Conservation (phyloP, 2,329 filamentous ascomycete species). For the Hortaea sp. region DNA sequence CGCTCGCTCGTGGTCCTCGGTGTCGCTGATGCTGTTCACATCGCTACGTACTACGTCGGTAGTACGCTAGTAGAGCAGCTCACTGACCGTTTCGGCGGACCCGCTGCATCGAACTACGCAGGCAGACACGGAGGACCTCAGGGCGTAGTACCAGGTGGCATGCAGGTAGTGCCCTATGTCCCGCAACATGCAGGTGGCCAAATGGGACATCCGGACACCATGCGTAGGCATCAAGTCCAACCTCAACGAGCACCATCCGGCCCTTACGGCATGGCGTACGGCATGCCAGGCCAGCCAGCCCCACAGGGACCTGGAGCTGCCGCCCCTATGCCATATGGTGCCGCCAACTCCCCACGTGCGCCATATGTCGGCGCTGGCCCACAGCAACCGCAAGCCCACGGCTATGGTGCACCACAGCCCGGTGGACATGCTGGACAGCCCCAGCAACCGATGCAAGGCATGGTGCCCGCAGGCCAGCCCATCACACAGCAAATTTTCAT, state of each 20-base stretch:
- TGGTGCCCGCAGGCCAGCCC: slow-evolving; percentile 64
- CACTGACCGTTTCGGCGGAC: slow-evolving; percentile 90
- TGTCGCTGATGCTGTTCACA: slow-evolving; percentile 95
- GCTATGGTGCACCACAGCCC: slow-evolving; percentile 46
- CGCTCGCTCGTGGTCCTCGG: slow-evolving; percentile 96
- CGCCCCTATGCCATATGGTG: slow-evolving; percentile 72
- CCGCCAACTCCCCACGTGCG: slow-evolving; percentile 51
- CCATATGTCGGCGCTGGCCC: slow-evolving; percentile 73
- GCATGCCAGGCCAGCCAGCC: slow-evolving; percentile 46
- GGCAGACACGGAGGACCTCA: slow-evolving; percentile 88
- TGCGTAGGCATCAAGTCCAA: slow-evolving; percentile 62
- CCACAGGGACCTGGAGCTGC: slow-evolving; percentile 28
- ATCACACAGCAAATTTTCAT: slow-evolving; percentile 98
- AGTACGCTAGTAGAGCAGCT: slow-evolving; percentile 97
- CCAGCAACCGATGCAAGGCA: slow-evolving; percentile 59
- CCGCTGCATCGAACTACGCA: slow-evolving; percentile 93
- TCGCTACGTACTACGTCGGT: slow-evolving; percentile 96
- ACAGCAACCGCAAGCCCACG: slow-evolving; percentile 58
- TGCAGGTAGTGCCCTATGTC: slow-evolving; percentile 98
- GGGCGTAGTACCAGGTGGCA: slow-evolving; percentile 87
- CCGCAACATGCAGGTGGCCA: slow-evolving; percentile 88
- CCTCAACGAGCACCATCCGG: slow-evolving; percentile 58
- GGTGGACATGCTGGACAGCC: slow-evolving; percentile 56
- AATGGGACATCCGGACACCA: slow-evolving; percentile 79
- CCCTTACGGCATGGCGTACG: slow-evolving; percentile 53